phyloP scores from a whole-genome alignment of 805 yeast species.

The Ogataea ramenticola region DNA sequence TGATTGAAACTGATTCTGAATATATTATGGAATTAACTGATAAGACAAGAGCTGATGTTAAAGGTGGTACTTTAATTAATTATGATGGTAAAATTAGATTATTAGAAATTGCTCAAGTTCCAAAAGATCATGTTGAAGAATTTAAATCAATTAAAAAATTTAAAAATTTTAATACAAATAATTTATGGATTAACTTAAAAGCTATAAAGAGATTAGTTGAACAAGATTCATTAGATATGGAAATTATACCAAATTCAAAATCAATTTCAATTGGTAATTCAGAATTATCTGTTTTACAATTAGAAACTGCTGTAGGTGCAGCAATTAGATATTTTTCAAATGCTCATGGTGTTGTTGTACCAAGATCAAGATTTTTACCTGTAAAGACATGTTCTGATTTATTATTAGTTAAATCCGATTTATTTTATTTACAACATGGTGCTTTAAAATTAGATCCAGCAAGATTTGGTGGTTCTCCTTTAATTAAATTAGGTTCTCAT shows the following conservation, averaged over 20 bases:
- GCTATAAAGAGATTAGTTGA: conserved; percentile 93
- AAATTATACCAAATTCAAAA: conserved; percentile 93
- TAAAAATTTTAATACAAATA: conserved; percentile 96
- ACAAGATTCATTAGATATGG: conserved; percentile 72
- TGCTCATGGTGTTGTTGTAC: conserved; percentile 97
- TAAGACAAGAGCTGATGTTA: conserved; percentile 98
- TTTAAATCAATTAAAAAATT: conserved; percentile 96
- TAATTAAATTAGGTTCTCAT: conserved; percentile 93
- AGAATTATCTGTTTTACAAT: conserved; percentile 83
- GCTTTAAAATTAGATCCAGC: conserved; percentile 75
- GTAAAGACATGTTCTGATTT: conserved; percentile 96
- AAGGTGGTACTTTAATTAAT: conserved; percentile 97
- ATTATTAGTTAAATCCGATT: conserved; percentile 89
- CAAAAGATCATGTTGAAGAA: conserved; percentile 96
- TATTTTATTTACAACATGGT: conserved; percentile 88
- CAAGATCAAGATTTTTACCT: conserved; percentile 96
- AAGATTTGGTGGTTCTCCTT: conserved; percentile 88
- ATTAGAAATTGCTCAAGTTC: conserved; percentile 96
- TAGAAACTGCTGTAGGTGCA: conserved; percentile 99
- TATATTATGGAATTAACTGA: conserved; percentile 98
- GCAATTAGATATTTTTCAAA: conserved; percentile 93
- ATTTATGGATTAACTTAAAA: conserved; percentile 92
- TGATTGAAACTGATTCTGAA: conserved; percentile 87
- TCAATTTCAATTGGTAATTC: conserved; percentile 68
- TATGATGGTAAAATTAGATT: conserved; percentile 92